Conservation (phyloP, 202 grass and related monocot species). For the Zoysia matrella region DNA sequence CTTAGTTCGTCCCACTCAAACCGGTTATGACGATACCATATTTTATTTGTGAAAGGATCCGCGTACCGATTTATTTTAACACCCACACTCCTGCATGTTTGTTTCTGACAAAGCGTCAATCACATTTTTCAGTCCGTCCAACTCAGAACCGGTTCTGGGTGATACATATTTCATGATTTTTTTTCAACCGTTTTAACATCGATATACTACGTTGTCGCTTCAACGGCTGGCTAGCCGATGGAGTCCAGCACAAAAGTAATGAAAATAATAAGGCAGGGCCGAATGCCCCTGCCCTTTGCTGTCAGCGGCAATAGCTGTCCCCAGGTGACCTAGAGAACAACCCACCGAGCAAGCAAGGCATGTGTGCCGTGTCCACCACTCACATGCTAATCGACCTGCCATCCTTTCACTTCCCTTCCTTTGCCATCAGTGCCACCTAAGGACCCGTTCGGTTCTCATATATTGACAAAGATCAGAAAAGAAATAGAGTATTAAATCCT, state of each 20-base stretch:
- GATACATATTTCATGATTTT: neutral
- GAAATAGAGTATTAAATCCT: no score
- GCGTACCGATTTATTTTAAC: no score
- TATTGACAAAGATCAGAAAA: no score
- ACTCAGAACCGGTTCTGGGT: no score
- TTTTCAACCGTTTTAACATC: neutral
- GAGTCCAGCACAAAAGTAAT: neutral
- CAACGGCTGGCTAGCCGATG: slow-evolving; percentile 49
- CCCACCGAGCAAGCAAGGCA: slow-evolving; percentile 59
- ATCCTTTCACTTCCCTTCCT: neutral
- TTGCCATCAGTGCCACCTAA: slow-evolving; percentile 37
- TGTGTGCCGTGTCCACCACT: slow-evolving; percentile 49
- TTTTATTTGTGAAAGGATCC: no score
- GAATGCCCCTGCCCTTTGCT: neutral
- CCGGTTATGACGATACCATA: no score
- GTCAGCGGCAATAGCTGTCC: slow-evolving; percentile 43
- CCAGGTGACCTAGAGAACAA: slow-evolving; percentile 32
- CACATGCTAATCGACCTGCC: neutral
- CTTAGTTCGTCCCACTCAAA: no score
- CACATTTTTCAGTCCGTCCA: no score
- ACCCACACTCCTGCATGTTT: no score
- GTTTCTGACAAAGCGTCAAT: no score
- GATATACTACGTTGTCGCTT: slow-evolving; percentile 27
- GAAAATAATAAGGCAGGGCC: neutral
- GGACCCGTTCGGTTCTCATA: neutral